These are phyloP conservation scores for Handroanthus guayacan DNA, from an alignment of 257 asterid species.

Conservation along the genomic window DNA sequence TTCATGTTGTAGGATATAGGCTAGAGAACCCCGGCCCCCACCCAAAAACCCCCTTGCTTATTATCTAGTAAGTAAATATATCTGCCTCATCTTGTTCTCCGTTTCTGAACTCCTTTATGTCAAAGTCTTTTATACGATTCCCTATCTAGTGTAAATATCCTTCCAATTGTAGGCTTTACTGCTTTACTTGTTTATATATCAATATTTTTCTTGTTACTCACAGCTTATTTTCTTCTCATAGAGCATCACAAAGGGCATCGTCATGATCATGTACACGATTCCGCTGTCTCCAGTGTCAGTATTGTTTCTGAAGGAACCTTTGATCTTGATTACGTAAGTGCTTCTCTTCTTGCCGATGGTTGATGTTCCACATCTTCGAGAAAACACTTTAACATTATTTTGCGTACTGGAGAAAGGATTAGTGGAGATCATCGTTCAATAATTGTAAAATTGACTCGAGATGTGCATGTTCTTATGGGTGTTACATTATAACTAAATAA, in stretches of 20 bases:
- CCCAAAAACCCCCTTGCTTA: no score
- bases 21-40: no score
- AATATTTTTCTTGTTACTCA: conserved; percentile 4
- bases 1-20: no score
- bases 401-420: not conserved
- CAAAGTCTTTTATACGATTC: no score
- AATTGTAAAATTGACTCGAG: not conserved
- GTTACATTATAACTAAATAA: not conserved
- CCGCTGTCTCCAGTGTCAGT: conserved; percentile 91
- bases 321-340: conserved; percentile 87
- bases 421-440: not conserved
- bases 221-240: conserved; percentile 29
- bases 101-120: no score
- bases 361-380: conserved; percentile 4
- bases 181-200: not conserved
- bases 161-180: not conserved
- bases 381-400: not conserved
- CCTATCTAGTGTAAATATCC: not conserved
- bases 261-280: conserved; percentile 80
- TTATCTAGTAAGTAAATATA: no score
- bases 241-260: conserved; percentile 78
- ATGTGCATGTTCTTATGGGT: not conserved
- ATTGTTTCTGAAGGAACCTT: conserved; percentile 89
- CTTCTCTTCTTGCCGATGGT: conserved; percentile 25
- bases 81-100: no score